These are phyloP conservation scores for Phytopythium montanum DNA, from an alignment of 352 stramenopile species.

Conservation along the genomic window DNA sequence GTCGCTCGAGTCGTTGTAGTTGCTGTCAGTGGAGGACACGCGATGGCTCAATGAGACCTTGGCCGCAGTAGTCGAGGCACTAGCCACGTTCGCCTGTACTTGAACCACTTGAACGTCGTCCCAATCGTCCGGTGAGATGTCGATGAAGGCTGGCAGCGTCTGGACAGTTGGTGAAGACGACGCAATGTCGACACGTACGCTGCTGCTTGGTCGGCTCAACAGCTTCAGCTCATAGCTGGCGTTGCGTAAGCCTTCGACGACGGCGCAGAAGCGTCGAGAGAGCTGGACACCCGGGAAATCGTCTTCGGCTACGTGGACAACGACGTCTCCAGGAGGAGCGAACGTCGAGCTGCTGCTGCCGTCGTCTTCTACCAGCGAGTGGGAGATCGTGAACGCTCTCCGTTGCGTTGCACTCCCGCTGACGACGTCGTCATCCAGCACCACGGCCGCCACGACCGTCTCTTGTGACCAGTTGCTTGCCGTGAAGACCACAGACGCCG, in stretches of 20 bases:
- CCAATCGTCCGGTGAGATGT: slow-evolving; percentile 28
- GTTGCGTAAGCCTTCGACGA: slow-evolving; percentile 41
- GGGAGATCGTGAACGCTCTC: slow-evolving; percentile 21
- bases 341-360: slow-evolving; percentile 23
- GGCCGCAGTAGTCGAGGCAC: not conserved
- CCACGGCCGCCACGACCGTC: slow-evolving; percentile 22
- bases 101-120: slow-evolving; percentile 27
- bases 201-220: slow-evolving; percentile 31
- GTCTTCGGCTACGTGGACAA: slow-evolving; percentile 43
- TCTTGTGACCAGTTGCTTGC: slow-evolving; percentile 38
- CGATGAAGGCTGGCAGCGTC: slow-evolving; percentile 19
- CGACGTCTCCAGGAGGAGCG: slow-evolving; percentile 21
- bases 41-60: slow-evolving; percentile 18
- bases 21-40: slow-evolving; percentile 33
- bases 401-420: slow-evolving; percentile 11
- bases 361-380: slow-evolving; percentile 11
- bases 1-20: slow-evolving; percentile 27
- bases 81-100: slow-evolving; percentile 8
- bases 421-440: slow-evolving; percentile 21
- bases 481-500: slow-evolving; percentile 32
- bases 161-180: slow-evolving; percentile 12
- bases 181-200: slow-evolving; percentile 30
- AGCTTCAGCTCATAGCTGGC: slow-evolving; percentile 51
- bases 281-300: slow-evolving; percentile 52
- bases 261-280: slow-evolving; percentile 38